These are phyloP conservation scores for Metarhizium anisopliae DNA, from an alignment of 2,329 filamentous ascomycete genomes.

Conservation along the genomic window DNA sequence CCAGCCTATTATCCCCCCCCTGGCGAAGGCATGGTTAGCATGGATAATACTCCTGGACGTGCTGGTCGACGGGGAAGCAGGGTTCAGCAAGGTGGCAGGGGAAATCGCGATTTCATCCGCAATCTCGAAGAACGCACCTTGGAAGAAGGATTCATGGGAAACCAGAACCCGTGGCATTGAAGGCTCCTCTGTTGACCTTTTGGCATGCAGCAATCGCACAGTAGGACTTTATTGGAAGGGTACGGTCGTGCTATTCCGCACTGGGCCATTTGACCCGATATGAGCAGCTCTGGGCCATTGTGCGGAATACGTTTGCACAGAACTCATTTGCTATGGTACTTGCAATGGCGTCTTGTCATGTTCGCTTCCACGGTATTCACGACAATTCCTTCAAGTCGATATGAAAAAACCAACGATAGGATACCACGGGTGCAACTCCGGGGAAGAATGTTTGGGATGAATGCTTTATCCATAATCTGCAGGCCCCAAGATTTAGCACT, in stretches of 20 bases:
- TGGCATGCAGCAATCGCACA: constrained; percentile 52
- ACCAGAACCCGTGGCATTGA: constrained; percentile 61
- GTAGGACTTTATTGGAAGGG: neutral
- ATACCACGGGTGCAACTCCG: neutral
- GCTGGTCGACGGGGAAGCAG: constrained; percentile 69
- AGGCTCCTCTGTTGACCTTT: constrained; percentile 14
- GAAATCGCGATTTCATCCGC: constrained; percentile 82
- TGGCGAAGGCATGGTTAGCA: constrained; percentile 64
- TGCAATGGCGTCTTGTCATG: neutral
- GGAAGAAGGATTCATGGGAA: constrained; percentile 80
- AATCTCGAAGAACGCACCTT: constrained; percentile 90
- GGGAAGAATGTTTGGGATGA: neutral
- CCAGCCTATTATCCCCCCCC: constrained; percentile 96
- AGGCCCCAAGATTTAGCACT: neutral
- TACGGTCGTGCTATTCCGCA: neutral
- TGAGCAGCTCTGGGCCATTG: neutral
- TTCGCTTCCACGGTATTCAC: neutral
- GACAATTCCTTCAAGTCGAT: neutral
- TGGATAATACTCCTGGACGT: constrained; percentile 48
- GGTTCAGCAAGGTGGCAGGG: constrained; percentile 48
- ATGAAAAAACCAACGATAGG: neutral
- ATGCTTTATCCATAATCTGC: neutral
- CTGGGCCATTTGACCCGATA: neutral
- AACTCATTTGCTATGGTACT: neutral
- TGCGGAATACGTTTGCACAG: neutral